These are phyloP conservation scores for Bromus sterilis DNA, from an alignment of 176 grass and related monocot genomes.

Conservation along the genomic window DNA sequence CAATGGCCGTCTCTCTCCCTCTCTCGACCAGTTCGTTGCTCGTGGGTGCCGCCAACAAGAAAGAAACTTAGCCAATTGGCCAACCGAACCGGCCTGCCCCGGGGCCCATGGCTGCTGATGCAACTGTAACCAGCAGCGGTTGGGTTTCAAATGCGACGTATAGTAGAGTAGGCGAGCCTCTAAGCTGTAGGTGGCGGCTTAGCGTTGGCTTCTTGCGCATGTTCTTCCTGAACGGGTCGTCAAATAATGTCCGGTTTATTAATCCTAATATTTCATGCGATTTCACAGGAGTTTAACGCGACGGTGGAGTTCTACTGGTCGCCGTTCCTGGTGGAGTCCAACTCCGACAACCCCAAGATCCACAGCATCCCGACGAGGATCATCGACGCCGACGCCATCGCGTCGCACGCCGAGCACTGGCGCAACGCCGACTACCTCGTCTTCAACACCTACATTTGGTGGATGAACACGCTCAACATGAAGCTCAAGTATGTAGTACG, in stretches of 20 bases:
- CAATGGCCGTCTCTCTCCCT: background rate
- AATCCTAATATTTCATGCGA: no score
- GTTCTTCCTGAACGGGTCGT: no score
- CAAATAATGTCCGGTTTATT: no score
- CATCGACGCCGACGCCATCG: constrained; percentile 47
- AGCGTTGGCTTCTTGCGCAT: no score
- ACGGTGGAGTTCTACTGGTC: constrained; percentile 93
- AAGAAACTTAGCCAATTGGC: background rate
- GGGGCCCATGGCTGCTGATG: background rate
- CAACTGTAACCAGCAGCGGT: background rate
- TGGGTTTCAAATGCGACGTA: background rate
- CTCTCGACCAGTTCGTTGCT: constrained; percentile 8
- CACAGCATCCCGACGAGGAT: constrained; percentile 70
- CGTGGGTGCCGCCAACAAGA: background rate
- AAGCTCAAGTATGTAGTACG: constrained; percentile 39
- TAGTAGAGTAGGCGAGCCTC: background rate
- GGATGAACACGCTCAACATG: constrained; percentile 71
- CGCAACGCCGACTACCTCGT: constrained; percentile 57
- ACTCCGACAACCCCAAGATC: constrained; percentile 69
- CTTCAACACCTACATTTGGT: constrained; percentile 82
- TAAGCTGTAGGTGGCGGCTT: background rate
- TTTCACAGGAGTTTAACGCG: constrained; percentile 66
- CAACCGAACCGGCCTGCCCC: background rate
- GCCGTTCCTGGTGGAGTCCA: constrained; percentile 81
- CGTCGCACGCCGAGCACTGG: constrained; percentile 45